Evolutionary conservation across 2,329 filamentous ascomycete genomes (phyloP), one percentile per base, ranked within the genome.

Genomic region (Colletotrichum filicis): DNA sequence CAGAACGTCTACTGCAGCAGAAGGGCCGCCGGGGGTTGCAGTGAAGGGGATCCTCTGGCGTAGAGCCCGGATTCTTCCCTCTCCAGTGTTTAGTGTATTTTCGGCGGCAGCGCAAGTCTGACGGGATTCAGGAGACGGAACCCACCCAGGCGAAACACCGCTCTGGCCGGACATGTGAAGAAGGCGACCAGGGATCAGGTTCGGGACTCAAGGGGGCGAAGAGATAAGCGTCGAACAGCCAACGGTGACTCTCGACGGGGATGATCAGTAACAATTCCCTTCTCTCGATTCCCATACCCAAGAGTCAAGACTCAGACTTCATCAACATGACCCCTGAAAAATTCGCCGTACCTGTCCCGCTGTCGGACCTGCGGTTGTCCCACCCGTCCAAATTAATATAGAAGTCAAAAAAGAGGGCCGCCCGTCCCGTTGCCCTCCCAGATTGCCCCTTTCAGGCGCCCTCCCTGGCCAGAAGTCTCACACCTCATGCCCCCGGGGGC

Each of bases 91-190:
- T 49, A 49, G 42, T 22, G 42, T 64, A 53, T 64, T 64, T 55
- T 55, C 37, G 60, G 46, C 26, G 28, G 19, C 55, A 58, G 3
- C 42, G 60, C 12, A 30, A 30, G 32, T 53, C 42, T 19, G 62
- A 56, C 22, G 30, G 49, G 46, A 64, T 57, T 62, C 64, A 68
- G 65, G 69, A 63, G 70, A 70, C 46, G 26, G 35, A 70, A 65
- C 28, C 70, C 70, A 70, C 70, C 60, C 37, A 53, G 58, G 14
- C 69, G 69, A 72, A 72, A 72, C 69, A 49, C 65, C 53, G 66
- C 69, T 64, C 69, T 72, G 69, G 58, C 59, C 66, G 42, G 65
- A 72, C 69, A 35, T 63, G 65, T 72, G 65, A 63, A 59, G 66
- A 68, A 55, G 63, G 26, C 42, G 58, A 53, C 57, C 57, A 63